Conservation (phyloP, 371 early-diverging fungal species). For the Circinella umbellata region DNA sequence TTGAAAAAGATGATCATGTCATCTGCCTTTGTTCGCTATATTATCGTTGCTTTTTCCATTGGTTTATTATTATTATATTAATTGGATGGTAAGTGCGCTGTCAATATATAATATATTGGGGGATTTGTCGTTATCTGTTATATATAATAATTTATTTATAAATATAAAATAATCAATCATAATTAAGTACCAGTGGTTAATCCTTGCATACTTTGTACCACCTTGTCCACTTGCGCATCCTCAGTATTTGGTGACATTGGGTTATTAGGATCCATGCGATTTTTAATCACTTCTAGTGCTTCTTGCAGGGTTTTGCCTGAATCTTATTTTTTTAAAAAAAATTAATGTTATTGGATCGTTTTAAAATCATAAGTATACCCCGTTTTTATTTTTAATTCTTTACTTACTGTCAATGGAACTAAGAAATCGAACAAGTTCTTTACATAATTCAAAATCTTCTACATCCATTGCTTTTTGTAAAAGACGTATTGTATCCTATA, state of each 20-base stretch:
- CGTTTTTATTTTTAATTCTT: background rate
- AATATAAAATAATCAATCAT: background rate
- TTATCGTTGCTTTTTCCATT: no score
- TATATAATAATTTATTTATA: background rate
- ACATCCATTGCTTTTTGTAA: slow-evolving; percentile 76
- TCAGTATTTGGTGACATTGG: slow-evolving; percentile 27
- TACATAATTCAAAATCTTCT: slow-evolving; percentile 81
- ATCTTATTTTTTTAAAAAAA: slow-evolving; percentile 29
- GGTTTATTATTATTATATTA: no score
- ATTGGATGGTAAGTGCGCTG: no score
- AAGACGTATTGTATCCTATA: slow-evolving; percentile 69
- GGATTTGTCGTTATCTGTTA: background rate
- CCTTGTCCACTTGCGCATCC: slow-evolving; percentile 39
- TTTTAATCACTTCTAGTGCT: slow-evolving; percentile 43
- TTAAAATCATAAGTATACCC: background rate
- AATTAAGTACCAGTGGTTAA: background rate
- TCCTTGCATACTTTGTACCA: slow-evolving; percentile 38
- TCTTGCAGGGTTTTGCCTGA: slow-evolving; percentile 48
- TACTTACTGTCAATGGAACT: slow-evolving; percentile 77
- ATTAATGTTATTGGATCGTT: background rate
- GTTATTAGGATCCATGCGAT: slow-evolving; percentile 31
- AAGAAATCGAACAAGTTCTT: slow-evolving; percentile 83
- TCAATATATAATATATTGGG: no score
- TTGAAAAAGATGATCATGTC: slow-evolving; percentile 1
- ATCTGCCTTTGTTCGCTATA: background rate